These are phyloP conservation scores for Metschnikowia colocasiae DNA, from an alignment of 805 yeast species.

Conservation along the genomic window DNA sequence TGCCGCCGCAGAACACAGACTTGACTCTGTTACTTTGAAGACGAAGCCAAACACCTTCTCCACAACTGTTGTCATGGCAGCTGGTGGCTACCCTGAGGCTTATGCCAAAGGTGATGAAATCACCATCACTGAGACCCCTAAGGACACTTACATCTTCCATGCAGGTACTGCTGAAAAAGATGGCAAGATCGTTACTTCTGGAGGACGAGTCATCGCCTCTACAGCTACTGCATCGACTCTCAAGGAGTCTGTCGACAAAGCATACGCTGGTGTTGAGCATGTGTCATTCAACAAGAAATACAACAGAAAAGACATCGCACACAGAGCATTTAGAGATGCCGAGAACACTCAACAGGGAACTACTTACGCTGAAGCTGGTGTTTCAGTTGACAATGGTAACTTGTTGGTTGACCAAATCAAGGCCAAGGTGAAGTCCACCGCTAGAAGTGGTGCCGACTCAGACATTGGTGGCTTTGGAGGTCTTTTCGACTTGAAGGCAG, in stretches of 20 bases:
- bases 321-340: slow-evolving; percentile 79
- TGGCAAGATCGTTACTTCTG: slow-evolving; percentile 72
- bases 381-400: slow-evolving; percentile 95
- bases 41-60: slow-evolving; percentile 59
- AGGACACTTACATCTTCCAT: slow-evolving; percentile 77
- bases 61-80: slow-evolving; percentile 93
- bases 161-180: slow-evolving; percentile 79
- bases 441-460: slow-evolving; percentile 94
- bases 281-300: slow-evolving; percentile 73
- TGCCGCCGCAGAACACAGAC: slow-evolving; percentile 91
- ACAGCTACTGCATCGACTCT: slow-evolving; percentile 79
- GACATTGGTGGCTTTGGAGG: slow-evolving; percentile 99
- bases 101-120: slow-evolving; percentile 87
- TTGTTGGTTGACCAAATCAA: slow-evolving; percentile 85
- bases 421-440: slow-evolving; percentile 84
- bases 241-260: slow-evolving; percentile 76
- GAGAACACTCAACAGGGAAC: slow-evolving; percentile 37
- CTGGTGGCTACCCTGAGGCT: slow-evolving; percentile 92
- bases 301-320: slow-evolving; percentile 91
- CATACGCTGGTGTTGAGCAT: slow-evolving; percentile 78
- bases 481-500: slow-evolving; percentile 80
- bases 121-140: slow-evolving; percentile 48
- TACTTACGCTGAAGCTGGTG: slow-evolving; percentile 96
- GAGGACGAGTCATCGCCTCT: slow-evolving; percentile 96
- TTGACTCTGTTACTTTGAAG: slow-evolving; percentile 70